Base-by-base conservation (phyloP, 2,329 filamentous ascomycete species). In the Xylariaceae sp. region DNA sequence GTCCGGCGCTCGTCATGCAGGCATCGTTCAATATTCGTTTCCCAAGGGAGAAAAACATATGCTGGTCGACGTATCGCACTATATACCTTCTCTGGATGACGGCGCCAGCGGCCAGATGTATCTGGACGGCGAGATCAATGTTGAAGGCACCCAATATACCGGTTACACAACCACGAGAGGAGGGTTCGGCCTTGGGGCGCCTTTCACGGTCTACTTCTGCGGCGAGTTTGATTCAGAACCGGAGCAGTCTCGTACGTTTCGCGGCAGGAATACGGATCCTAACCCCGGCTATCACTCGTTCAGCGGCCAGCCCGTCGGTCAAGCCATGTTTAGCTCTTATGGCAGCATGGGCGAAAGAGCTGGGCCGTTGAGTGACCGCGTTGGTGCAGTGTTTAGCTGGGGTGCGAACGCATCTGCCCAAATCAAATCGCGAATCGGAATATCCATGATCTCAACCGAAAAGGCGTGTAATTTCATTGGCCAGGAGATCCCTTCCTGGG, bases 21-120 rank as follows among this genome's bases (percentile, higher is more conserved):
- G 76, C 0, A 74, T 83, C 5, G 73, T 81, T 58, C 73, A 73
- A 44, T 83, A 84, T 58, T 67, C 68, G 0, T 84, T 80, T 51
- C 73, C 76, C 0, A 37, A 65, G 4, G 59, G 62, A 5, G 48
- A 54, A 29, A 69, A 69, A 69, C 72, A 76, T 29, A 61, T 79
- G 5, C 59, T 79, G 2, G 71, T 78, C 0, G 76, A 79, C 54
- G 63, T 76, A 10, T 75, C 77, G 42, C 80, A 80, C 58, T 72
- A 76, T 19, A 67, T 78, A 2, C 76, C 74, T 2, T 71, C 70
- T 3, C 64, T 67, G 0, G 71, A 69, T 8, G 53, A 47, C 41
- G 43, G 43, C 4, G 69, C 71, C 1, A 70, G 72, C 36, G 62
- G 67, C 2, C 74, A 76, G 36, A 71, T 67, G 47, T 77, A 75